A percentile compares a stretch with the other conserved stretches of the same genome.
Conservation (phyloP, 2,329 filamentous ascomycete genomes). For the Scytalidium lignicola region DNA sequence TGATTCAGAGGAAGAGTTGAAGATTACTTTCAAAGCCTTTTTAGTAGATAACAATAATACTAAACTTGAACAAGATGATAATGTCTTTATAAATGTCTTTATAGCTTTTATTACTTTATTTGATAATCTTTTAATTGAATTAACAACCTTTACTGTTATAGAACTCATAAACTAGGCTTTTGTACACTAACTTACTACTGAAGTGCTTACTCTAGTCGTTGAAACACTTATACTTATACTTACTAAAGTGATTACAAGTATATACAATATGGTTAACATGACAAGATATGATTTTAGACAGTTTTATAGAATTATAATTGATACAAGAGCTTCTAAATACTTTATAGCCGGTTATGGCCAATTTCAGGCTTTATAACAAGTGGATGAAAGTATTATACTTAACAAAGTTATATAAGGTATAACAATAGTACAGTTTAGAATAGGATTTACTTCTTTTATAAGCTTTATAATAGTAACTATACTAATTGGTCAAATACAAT, state of each 20-base stretch:
- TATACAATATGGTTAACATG: not conserved
- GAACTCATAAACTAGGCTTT: too few species aligned
- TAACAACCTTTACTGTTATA: too few species aligned
- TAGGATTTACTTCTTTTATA: not conserved
- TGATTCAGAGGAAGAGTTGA: too few species aligned
- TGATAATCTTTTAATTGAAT: too few species aligned
- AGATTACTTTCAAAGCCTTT: too few species aligned
- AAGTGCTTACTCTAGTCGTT: too few species aligned
- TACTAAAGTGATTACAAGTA: too few species aligned
- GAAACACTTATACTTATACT: not conserved
- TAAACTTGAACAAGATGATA: not conserved
- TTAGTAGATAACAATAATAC: not conserved
- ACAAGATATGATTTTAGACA: not conserved
- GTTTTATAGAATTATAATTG: not conserved
- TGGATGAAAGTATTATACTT: not conserved
- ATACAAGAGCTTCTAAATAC: not conserved
- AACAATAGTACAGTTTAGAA: slow-evolving; percentile 4
- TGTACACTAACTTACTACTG: too few species aligned
- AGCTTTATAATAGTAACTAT: not conserved
- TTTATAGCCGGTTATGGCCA: slow-evolving; percentile 1
- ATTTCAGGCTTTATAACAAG: not conserved
- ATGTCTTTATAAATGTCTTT: too few species aligned
- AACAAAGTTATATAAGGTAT: not conserved
- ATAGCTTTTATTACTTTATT: too few species aligned
- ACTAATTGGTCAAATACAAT: slow-evolving; percentile 1